phyloP scores from a whole-genome alignment of 2,329 filamentous ascomycete genomes.

The Hirsutella minnesotensis region DNA sequence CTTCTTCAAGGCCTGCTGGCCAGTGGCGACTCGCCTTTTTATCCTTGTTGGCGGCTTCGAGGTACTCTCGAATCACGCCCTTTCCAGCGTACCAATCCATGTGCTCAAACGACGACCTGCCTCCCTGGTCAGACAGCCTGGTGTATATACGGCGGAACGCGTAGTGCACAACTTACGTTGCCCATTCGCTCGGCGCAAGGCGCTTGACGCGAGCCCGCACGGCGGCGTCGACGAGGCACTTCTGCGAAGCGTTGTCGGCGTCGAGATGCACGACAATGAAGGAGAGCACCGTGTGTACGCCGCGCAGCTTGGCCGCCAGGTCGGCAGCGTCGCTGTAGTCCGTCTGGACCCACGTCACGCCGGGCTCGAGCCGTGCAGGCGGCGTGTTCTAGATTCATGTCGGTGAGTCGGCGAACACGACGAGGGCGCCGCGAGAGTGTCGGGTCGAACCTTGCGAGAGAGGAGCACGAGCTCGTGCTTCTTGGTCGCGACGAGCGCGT shows the following conservation, averaged over 20 bases:
- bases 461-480: constrained; percentile 42
- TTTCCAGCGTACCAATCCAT: constrained; percentile 36
- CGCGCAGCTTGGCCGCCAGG: constrained; percentile 26
- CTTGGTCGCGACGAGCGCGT: constrained; percentile 31
- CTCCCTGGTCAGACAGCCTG: neutral
- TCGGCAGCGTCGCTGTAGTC: constrained; percentile 26
- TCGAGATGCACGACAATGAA: constrained; percentile 29
- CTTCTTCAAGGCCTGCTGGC: neutral
- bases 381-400: neutral
- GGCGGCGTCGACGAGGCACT: constrained; percentile 42
- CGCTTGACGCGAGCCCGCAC: constrained; percentile 45
- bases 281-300: constrained; percentile 40
- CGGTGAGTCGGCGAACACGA: neutral
- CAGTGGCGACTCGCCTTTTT: neutral
- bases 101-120: neutral
- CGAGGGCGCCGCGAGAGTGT: constrained; percentile 14
- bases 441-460: constrained; percentile 28
- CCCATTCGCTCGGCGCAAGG: constrained; percentile 50
- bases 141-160: no score
- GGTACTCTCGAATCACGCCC: constrained; percentile 32
- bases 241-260: constrained; percentile 18
- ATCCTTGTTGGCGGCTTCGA: constrained; percentile 18
- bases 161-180: constrained; percentile 15
- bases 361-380: neutral
- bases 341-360: constrained; percentile 22